These are phyloP conservation scores for Paracamarosporium sp. DNA, from an alignment of 2,329 filamentous ascomycete species.

Conservation along the genomic window DNA sequence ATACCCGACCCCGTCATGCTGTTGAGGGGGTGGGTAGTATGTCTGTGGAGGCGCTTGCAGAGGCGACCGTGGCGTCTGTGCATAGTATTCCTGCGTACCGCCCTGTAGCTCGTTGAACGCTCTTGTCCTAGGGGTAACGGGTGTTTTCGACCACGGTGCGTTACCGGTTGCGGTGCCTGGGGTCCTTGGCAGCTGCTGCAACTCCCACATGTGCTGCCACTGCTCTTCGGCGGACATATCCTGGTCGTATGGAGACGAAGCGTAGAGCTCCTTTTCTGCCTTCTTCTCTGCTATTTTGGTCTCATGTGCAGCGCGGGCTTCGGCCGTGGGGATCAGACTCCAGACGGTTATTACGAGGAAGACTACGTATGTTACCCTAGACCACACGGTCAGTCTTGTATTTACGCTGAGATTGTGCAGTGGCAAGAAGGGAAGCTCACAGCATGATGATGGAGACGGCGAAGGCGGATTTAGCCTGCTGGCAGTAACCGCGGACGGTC, in stretches of 20 bases:
- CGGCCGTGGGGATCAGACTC: conserved; percentile 56
- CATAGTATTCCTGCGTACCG: conserved; percentile 1
- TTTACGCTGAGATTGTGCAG: not conserved
- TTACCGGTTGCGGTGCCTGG: conserved; percentile 30
- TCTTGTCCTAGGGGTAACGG: conserved; percentile 42
- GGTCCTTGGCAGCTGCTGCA: conserved; percentile 46
- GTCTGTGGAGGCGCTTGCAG: conserved; percentile 2
- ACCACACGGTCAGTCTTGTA: conserved; percentile 5
- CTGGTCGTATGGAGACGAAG: conserved; percentile 32
- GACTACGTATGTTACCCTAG: conserved; percentile 65
- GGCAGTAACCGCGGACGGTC: conserved; percentile 64
- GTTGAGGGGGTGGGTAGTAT: not conserved
- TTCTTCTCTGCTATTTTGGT: conserved; percentile 38
- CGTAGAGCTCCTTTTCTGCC: conserved; percentile 46
- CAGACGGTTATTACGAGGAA: conserved; percentile 67
- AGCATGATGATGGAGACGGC: conserved; percentile 71
- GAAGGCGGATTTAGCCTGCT: conserved; percentile 72
- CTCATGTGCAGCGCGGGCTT: conserved; percentile 29
- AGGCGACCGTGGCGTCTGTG: conserved; percentile 19
- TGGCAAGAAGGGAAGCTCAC: conserved; percentile 57
- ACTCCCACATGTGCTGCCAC: conserved; percentile 52
- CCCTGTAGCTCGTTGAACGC: conserved; percentile 39
- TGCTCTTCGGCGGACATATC: conserved; percentile 46
- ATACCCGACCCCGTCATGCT: conserved; percentile 15
- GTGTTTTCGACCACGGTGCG: conserved; percentile 29